Evolutionary conservation across 495 filamentous ascomycete genomes (phyloP), one percentile per base, ranked within the genome.

Genomic region (Penicillium nucicola): DNA sequence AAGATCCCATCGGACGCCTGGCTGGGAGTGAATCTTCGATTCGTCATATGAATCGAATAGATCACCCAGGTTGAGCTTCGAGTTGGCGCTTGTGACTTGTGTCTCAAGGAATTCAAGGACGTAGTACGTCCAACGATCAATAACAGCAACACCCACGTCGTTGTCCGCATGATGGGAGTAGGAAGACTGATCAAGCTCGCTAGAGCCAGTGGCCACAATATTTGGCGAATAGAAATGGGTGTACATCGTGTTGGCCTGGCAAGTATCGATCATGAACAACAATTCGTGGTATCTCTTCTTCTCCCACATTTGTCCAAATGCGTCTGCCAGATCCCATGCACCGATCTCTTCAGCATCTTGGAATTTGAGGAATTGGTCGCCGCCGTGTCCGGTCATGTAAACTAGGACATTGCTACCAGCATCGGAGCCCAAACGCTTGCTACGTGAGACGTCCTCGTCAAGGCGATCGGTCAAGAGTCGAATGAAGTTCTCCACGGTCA

Each of bases 261-360:
- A 98, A 0, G 93, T 98, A 71, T 98, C 93, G 71, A 98, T 97
- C 93, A 98, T 98, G 76, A 98, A 98, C 48, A 98, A 81, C 55
- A 98, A 81, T 67, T 98, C 93, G 58, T 97, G 89, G 48, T 79
- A 92, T 71, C 93, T 81, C 74, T 92, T 91, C 84, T 98, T 98
- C 76, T 98, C 95, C 90, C 92, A 97, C 93, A 98, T 98, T 80
- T 98, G 93, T 69, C 92, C 92, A 67, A 98, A 97, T 11, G 95
- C 93, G 74, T 98, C 89, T 20, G 93, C 93, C 43, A 98, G 71
- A 75, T 98, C 93, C 70, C 92, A 97, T 0, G 90, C 89, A 49
- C 90, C 90, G 40, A 98, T 97, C 70, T 98, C 93, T 72, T 98
- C 93, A 20, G 90, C 87, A 54, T 98, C 93, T 65, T 98, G 93